Evolutionary conservation across 2,329 filamentous ascomycete species (phyloP).

Genomic region (Aureobasidium uvarum): DNA sequence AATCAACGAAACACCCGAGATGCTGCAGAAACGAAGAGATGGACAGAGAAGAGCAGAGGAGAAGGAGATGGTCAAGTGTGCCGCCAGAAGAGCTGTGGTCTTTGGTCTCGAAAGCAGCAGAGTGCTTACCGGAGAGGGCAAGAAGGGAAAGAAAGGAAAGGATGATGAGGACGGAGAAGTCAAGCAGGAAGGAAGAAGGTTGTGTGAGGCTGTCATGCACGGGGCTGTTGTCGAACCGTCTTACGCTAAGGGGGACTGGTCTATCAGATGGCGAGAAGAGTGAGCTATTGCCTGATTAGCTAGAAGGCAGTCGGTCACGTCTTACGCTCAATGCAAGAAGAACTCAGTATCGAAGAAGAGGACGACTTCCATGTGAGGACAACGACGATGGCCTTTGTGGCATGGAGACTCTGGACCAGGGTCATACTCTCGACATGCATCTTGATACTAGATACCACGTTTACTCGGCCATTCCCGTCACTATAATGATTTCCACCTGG

Average conservation of each 20-base stretch:
- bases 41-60: conserved; percentile 51
- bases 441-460: too few relatives aligned
- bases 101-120: conserved; percentile 49
- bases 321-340: too few relatives aligned
- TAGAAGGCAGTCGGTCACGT: too few relatives aligned
- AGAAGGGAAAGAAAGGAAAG: conserved; percentile 28
- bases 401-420: too few relatives aligned
- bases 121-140: conserved; percentile 31
- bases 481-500: too few relatives aligned
- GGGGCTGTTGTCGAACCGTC: conserved; percentile 59
- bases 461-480: too few relatives aligned
- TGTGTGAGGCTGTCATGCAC: conserved; percentile 60
- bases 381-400: too few relatives aligned
- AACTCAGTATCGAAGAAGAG: too few relatives aligned
- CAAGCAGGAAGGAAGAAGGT: conserved; percentile 37
- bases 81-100: conserved; percentile 59
- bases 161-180: conserved; percentile 31
- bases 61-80: conserved; percentile 60
- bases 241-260: conserved; percentile 62
- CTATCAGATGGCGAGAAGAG: conserved; percentile 55
- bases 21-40: conserved; percentile 49
- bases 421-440: too few relatives aligned
- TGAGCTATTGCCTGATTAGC: not conserved
- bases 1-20: conserved; percentile 53
- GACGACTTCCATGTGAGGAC: too few relatives aligned